Percentiles rank a stretch among this genome's conserved stretches.
phyloP scores from a whole-genome alignment of 1,139 yeast species.

The Nadsonia commutata region DNA sequence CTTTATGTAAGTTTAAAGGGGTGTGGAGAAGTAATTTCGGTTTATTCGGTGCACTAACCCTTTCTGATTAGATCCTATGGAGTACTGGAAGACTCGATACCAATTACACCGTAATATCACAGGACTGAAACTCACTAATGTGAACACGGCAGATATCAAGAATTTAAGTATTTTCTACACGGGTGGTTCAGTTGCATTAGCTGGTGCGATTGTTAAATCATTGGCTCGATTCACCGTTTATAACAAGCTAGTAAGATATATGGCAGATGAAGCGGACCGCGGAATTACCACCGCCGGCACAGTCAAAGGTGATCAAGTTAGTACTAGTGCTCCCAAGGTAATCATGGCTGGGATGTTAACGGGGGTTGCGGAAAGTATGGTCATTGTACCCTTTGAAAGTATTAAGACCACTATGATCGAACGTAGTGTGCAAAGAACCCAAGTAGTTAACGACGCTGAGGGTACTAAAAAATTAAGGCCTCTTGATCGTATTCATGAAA shows the following conservation, averaged over 20 bases:
- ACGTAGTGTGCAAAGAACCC: conserved; percentile 10
- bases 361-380: conserved; percentile 54
- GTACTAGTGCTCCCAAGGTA: conserved; percentile 23
- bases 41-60: background rate
- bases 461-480: conserved; percentile 1
- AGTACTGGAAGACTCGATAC: conserved; percentile 60
- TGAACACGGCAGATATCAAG: background rate
- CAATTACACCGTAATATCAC: conserved; percentile 38
- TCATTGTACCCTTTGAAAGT: conserved; percentile 82
- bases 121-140: conserved; percentile 22
- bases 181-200: conserved; percentile 69
- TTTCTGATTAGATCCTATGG: conserved; percentile 45
- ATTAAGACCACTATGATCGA: conserved; percentile 80
- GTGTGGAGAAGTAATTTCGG: background rate
- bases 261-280: conserved; percentile 30
- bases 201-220: conserved; percentile 64
- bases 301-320: conserved; percentile 8
- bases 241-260: conserved; percentile 60
- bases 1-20: background rate
- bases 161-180: conserved; percentile 32
- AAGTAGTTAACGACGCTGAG: background rate
- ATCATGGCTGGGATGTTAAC: conserved; percentile 74
- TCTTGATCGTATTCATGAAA: conserved; percentile 1
- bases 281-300: background rate
- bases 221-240: conserved; percentile 58